phyloP scores from a whole-genome alignment of 495 filamentous ascomycete species.

The Penicillium bialowiezense region DNA sequence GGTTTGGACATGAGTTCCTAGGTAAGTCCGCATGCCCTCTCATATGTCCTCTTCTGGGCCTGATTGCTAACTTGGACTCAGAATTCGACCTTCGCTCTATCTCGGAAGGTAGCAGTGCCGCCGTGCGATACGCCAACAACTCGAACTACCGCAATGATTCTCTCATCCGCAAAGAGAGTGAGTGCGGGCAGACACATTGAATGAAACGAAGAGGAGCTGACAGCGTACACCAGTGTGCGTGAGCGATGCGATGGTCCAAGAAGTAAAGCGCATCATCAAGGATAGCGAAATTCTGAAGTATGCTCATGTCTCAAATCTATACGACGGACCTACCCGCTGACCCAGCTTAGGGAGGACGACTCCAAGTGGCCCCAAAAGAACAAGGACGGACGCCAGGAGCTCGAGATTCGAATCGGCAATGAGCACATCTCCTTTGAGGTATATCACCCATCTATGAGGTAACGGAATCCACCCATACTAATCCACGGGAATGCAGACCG shows the following conservation, averaged over 20 bases:
- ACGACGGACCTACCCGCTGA: slow-evolving; percentile 10
- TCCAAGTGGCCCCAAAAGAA: slow-evolving; percentile 99
- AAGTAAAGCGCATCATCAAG: slow-evolving; percentile 96
- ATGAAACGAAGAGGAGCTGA: slow-evolving; percentile 16
- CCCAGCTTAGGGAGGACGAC: slow-evolving; percentile 78
- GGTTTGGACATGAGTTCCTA: slow-evolving; percentile 97
- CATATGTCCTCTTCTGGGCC: neutral
- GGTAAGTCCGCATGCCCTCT: slow-evolving; percentile 51
- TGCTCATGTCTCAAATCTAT: neutral
- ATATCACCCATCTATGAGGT: neutral
- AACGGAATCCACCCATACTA: neutral
- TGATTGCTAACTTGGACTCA: slow-evolving; percentile 40
- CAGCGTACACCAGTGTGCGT: slow-evolving; percentile 76
- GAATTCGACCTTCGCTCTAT: slow-evolving; percentile 97
- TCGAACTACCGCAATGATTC: slow-evolving; percentile 99
- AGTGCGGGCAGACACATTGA: slow-evolving; percentile 32
- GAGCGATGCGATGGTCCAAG: slow-evolving; percentile 84
- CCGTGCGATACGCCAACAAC: slow-evolving; percentile 97
- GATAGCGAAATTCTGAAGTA: slow-evolving; percentile 99
- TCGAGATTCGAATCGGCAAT: slow-evolving; percentile 90
- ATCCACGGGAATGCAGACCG: slow-evolving; percentile 61
- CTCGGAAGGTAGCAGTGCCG: slow-evolving; percentile 91
- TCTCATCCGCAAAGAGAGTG: slow-evolving; percentile 98
- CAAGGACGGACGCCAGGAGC: slow-evolving; percentile 95
- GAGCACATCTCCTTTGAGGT: slow-evolving; percentile 99